Percentiles rank a stretch among this genome's conserved stretches.
Evolutionary conservation across 805 yeast genomes (phyloP).

Genomic region (Wickerhamiella shivajii): DNA sequence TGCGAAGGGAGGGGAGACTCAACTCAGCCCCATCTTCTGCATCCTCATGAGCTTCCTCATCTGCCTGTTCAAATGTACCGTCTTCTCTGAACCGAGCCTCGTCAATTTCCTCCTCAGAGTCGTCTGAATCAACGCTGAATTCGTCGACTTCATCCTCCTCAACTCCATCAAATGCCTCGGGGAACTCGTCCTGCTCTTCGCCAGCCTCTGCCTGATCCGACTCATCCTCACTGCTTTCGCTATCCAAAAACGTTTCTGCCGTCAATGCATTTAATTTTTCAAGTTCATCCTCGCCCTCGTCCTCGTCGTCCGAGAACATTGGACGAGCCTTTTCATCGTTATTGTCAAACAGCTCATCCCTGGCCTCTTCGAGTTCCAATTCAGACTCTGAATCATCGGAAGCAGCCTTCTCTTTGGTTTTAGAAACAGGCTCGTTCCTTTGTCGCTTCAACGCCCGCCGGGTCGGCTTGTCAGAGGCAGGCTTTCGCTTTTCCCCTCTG

Average conservation of each 20-base stretch:
- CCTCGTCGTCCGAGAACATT: conserved; percentile 67
- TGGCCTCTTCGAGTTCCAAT: conserved; percentile 39
- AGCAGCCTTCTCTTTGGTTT: conserved; percentile 33
- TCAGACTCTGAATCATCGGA: conserved; percentile 40
- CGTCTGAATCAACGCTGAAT: conserved; percentile 14
- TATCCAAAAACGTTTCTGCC: conserved; percentile 17
- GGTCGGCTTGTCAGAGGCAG: conserved; percentile 16
- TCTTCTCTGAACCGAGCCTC: conserved; percentile 16
- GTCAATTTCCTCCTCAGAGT: conserved; percentile 12
- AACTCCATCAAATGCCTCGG: too few relatives aligned
- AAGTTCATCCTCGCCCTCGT: conserved; percentile 41
- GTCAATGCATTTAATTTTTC: conserved; percentile 21
- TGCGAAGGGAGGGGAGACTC: conserved; percentile 68
- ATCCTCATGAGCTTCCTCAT: conserved; percentile 19
- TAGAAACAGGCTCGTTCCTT: conserved; percentile 16
- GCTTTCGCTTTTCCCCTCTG: conserved; percentile 24
- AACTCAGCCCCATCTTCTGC: conserved; percentile 26
- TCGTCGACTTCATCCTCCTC: conserved; percentile 15
- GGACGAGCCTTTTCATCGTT: conserved; percentile 54
- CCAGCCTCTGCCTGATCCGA: conserved; percentile 10
- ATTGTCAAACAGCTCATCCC: conserved; percentile 37
- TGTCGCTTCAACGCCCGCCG: conserved; percentile 20
- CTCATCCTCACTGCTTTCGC: conserved; percentile 12
- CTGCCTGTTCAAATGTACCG: conserved; percentile 11
- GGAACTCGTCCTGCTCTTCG: conserved; percentile 8